Conservation (phyloP, 1,284 basidiomycete genomes). For the Apiotrichum laibachii region DNA sequence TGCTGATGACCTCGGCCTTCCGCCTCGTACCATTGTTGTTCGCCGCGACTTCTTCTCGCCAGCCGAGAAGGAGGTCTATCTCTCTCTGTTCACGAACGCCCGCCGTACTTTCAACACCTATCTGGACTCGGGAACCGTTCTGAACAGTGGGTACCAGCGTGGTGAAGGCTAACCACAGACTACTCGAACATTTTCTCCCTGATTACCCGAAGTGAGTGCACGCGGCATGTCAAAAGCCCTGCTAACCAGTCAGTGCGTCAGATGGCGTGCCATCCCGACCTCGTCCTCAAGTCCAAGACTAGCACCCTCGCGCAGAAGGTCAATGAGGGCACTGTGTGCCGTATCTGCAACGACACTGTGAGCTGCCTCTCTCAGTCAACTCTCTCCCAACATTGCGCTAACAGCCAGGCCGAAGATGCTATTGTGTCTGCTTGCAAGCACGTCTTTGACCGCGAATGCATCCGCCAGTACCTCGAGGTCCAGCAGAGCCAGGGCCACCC, state of each 20-base stretch:
- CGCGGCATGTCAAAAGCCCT: not conserved
- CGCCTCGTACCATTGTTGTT: conserved; percentile 86
- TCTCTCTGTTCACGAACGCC: conserved; percentile 86
- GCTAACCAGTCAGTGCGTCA: conserved; percentile 64
- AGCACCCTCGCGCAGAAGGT: conserved; percentile 64
- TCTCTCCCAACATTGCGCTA: not conserved
- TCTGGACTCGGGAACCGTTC: conserved; percentile 81
- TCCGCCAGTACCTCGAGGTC: conserved; percentile 82
- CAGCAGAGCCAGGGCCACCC: conserved; percentile 61
- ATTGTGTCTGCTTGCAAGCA: conserved; percentile 79
- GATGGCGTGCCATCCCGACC: conserved; percentile 88
- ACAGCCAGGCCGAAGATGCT: conserved; percentile 72
- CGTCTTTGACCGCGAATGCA: conserved; percentile 83
- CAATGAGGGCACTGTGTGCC: conserved; percentile 74
- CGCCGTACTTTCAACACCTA: conserved; percentile 90
- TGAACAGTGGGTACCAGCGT: conserved; percentile 68
- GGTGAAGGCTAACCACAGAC: conserved; percentile 55
- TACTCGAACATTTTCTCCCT: conserved; percentile 87
- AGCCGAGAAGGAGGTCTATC: conserved; percentile 94
- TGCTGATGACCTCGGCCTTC: conserved; percentile 96
- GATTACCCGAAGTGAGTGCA: conserved; percentile 51
- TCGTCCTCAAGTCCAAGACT: conserved; percentile 75
- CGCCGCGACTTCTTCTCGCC: conserved; percentile 91
- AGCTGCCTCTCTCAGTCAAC: too few species aligned
- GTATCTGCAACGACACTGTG: conserved; percentile 91